These are phyloP conservation scores for Pseudopithomyces chartarum DNA, from an alignment of 2,329 filamentous ascomycete genomes.

Conservation along the genomic window DNA sequence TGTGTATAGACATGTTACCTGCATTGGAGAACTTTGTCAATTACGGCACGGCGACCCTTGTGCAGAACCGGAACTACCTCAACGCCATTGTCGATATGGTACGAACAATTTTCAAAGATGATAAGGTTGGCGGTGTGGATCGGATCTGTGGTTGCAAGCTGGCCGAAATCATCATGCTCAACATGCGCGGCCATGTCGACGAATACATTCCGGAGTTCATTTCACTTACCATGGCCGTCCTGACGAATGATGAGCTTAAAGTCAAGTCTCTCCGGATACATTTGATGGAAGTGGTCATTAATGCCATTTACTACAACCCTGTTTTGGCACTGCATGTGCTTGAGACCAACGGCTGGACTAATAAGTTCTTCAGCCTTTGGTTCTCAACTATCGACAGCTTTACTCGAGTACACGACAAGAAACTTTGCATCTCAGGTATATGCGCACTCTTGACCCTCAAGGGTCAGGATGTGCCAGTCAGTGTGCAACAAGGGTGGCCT, in stretches of 20 bases:
- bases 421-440: slow-evolving; percentile 94
- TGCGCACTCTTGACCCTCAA: slow-evolving; percentile 80
- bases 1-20: slow-evolving; percentile 80
- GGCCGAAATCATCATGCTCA: slow-evolving; percentile 95
- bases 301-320: slow-evolving; percentile 97
- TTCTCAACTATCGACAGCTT: slow-evolving; percentile 96
- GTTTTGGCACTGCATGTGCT: slow-evolving; percentile 81
- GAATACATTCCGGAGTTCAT: slow-evolving; percentile 89
- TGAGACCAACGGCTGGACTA: slow-evolving; percentile 93
- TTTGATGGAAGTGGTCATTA: slow-evolving; percentile 98
- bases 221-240: slow-evolving; percentile 81
- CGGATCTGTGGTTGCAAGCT: slow-evolving; percentile 97
- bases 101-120: slow-evolving; percentile 88
- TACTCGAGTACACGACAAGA: slow-evolving; percentile 96
- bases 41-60: slow-evolving; percentile 80
- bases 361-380: slow-evolving; percentile 98
- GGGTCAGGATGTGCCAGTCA: slow-evolving; percentile 83
- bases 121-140: slow-evolving; percentile 91
- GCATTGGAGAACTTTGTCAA: slow-evolving; percentile 97
- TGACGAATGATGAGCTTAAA: slow-evolving; percentile 76
- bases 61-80: slow-evolving; percentile 84
- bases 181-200: slow-evolving; percentile 85
- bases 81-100: slow-evolving; percentile 93
- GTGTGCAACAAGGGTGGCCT: slow-evolving; percentile 94
- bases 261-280: slow-evolving; percentile 95